Evolutionary conservation across 164 flowering plant species (phyloP), one percentile per base, ranked within the genome.

Genomic region (Macadamia tetraphylla): DNA sequence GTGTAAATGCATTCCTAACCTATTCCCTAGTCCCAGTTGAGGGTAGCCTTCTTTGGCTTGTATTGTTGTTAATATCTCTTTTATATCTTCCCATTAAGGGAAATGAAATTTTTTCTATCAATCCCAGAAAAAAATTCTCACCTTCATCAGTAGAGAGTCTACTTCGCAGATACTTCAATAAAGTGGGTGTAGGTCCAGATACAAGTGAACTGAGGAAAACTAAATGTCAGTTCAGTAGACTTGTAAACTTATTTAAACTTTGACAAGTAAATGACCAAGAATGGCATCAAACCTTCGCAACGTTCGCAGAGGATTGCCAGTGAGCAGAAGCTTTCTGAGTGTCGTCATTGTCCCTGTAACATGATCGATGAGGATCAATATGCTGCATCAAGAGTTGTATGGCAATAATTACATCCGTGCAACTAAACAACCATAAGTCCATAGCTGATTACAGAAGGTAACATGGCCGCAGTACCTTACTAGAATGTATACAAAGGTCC

Each of bases 261-360:
- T 18, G 6, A 53, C 46, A 65, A 42, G 65, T 14, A 62, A 69
- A 75, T 30, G 51, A 56, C 18, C 42, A 67, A 65, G 67, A 40
- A 56, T 58, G 49, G 42, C 43, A 60, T 73, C 74, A 62, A 74
- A 94, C 99, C 99, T 92, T 80, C 97, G 70, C 69, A 94, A 84
- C 68, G 90, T 85, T 70, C 99, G 85, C 75, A 94, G 9, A 70
- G 99, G 99, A 80, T 94, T 94, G 35, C 99, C 99, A 67, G 67
- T 63, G 15, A 92, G 94, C 78, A 94, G 66, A 74, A 94, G 89
- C 72, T 84, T 92, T 69, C 99, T 78, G 73, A 94, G 81, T 61
- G 89, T 92, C 57, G 91, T 90, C 96, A 94, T 94, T 65, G 69
- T 77, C 58, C 99, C 99, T 94, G 74, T 35, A 63, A 32, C 60